A percentile compares a stretch with the other conserved stretches of the same genome.
Evolutionary conservation across 2,329 filamentous ascomycete genomes (phyloP).

Genomic region (Tolypocladium pustulatum): DNA sequence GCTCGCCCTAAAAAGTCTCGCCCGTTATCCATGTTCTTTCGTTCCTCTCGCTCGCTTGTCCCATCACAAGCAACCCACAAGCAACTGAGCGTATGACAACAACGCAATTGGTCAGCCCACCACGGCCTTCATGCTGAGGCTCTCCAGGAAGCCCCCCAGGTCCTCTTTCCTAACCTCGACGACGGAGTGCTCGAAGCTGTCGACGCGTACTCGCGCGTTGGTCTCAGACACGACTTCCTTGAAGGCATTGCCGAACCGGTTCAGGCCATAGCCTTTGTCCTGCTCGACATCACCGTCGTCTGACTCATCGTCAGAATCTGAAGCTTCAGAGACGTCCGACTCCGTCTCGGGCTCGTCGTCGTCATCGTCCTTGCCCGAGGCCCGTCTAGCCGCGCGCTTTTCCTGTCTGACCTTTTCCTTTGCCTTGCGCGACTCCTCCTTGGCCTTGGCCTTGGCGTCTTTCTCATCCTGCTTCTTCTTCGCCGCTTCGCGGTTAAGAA

Average conservation of each 20-base stretch:
- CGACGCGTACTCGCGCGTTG: constrained; percentile 78
- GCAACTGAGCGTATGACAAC: not conserved
- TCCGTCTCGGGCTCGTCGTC: constrained; percentile 35
- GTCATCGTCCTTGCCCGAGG: constrained; percentile 31
- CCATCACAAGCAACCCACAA: not conserved
- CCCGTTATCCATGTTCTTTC: not conserved
- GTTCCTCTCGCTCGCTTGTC: no score
- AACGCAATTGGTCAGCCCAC: constrained; percentile 41
- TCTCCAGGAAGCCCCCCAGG: constrained; percentile 79
- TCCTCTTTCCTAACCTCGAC: constrained; percentile 98
- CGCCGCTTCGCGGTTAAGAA: constrained; percentile 56
- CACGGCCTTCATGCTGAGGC: constrained; percentile 82
- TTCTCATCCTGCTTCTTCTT: constrained; percentile 53
- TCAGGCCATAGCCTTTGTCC: constrained; percentile 62
- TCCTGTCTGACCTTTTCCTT: constrained; percentile 50
- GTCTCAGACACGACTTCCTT: constrained; percentile 92
- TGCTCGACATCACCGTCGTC: constrained; percentile 43
- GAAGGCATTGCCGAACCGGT: constrained; percentile 90
- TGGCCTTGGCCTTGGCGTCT: constrained; percentile 51
- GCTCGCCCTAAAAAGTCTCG: not conserved
- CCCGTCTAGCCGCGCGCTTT: constrained; percentile 49
- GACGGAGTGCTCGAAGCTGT: constrained; percentile 95
- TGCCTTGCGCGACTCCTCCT: constrained; percentile 45
- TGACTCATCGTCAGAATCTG: constrained; percentile 33
- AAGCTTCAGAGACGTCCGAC: constrained; percentile 28